A percentile compares a stretch with the other conserved stretches of the same genome.
phyloP scores from a whole-genome alignment of 2,329 filamentous ascomycete genomes.

The Emydomyces testavorans region DNA sequence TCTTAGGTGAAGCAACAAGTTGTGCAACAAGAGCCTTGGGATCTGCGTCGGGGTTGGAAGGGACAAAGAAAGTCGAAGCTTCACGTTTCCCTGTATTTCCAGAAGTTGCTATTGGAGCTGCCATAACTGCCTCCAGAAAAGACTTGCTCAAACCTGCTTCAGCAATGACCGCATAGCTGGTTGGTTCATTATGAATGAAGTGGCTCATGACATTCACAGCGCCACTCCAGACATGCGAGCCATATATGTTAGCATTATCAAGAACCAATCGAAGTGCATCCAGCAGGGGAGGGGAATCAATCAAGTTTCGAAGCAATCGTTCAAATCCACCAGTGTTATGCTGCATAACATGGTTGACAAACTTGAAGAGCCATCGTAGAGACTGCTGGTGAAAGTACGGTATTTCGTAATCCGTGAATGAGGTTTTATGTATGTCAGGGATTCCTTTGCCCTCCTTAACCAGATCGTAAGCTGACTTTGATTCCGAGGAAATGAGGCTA shows the following conservation, averaged over 20 bases:
- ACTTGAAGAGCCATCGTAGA: conserved; percentile 86
- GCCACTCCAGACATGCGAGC: conserved; percentile 91
- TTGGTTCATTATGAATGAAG: conserved; percentile 98
- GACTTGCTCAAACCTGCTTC: conserved; percentile 84
- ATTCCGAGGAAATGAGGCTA: conserved; percentile 71
- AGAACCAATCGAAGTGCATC: conserved; percentile 70
- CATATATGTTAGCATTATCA: conserved; percentile 65
- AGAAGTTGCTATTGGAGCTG: conserved; percentile 26
- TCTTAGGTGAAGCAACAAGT: conserved; percentile 24
- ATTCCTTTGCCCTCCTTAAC: conserved; percentile 62
- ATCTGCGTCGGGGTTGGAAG: conserved; percentile 16
- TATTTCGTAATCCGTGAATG: conserved; percentile 82
- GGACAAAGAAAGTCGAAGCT: conserved; percentile 27
- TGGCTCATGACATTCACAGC: conserved; percentile 83
- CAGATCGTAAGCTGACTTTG: conserved; percentile 55
- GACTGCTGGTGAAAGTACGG: conserved; percentile 90
- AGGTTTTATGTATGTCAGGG: conserved; percentile 58
- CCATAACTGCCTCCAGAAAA: conserved; percentile 68
- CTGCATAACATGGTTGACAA: conserved; percentile 89
- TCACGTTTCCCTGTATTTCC: conserved; percentile 28
- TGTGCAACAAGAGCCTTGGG: conserved; percentile 24
- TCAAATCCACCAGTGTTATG: conserved; percentile 75
- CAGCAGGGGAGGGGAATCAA: conserved; percentile 80
- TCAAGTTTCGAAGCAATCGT: conserved; percentile 78
- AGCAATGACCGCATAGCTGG: conserved; percentile 88